Conservation (phyloP, 2,329 filamentous ascomycete species). For the Arthrobotrys megalospora region DNA sequence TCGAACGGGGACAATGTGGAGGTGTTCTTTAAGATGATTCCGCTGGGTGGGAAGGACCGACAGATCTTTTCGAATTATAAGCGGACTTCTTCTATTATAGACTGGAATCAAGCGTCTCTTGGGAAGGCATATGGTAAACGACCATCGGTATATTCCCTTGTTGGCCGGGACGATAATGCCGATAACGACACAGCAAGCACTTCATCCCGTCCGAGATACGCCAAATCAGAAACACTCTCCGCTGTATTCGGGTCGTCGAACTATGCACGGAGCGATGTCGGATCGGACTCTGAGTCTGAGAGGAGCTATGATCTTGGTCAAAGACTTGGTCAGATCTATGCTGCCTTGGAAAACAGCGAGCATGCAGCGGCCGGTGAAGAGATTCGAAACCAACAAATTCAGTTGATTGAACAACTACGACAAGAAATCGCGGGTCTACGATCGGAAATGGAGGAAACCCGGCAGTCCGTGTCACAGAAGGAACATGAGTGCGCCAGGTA, state of each 20-base stretch:
- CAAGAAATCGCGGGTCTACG: constrained; percentile 45
- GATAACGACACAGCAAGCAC: constrained; percentile 21
- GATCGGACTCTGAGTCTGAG: constrained; percentile 48
- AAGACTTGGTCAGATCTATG: constrained; percentile 46
- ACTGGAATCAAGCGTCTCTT: constrained; percentile 49
- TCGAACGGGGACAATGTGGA: constrained; percentile 51
- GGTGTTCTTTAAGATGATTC: constrained; percentile 60
- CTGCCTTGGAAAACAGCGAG: constrained; percentile 41
- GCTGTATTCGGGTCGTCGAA: constrained; percentile 34
- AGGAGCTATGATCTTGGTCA: constrained; percentile 44
- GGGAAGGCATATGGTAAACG: constrained; percentile 41
- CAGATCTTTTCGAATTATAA: constrained; percentile 46
- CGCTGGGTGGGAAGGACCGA: constrained; percentile 53
- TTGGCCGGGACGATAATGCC: constrained; percentile 43
- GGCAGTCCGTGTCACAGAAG: constrained; percentile 45
- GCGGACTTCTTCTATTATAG: constrained; percentile 45
- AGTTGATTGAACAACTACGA: constrained; percentile 54
- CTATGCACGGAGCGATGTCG: constrained; percentile 51
- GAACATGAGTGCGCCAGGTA: constrained; percentile 59
- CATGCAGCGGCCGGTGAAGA: constrained; percentile 33
- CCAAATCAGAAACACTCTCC: constrained; percentile 49
- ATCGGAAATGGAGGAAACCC: constrained; percentile 51
- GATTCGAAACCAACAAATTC: constrained; percentile 43
- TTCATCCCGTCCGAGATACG: constrained; percentile 43
- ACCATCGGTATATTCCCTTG: constrained; percentile 42